Conservation (phyloP, 495 filamentous ascomycete genomes). For the Glonium stellatum region DNA sequence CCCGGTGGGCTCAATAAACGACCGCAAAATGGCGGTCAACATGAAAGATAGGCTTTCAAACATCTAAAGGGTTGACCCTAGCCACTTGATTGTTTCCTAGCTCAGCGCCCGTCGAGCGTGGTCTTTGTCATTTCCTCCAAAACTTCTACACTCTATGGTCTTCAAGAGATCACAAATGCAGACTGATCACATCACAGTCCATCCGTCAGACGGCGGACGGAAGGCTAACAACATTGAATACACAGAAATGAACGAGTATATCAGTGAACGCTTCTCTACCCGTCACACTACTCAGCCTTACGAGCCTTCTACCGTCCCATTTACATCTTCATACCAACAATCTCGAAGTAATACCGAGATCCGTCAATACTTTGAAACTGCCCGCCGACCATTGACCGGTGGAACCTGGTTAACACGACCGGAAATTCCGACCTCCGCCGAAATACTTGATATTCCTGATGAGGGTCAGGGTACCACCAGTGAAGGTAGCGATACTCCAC, state of each 20-base stretch:
- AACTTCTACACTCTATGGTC: neutral
- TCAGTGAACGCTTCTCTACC: slow-evolving; percentile 18
- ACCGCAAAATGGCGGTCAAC: too few relatives aligned
- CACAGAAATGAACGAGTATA: slow-evolving; percentile 18
- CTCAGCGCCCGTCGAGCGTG: too few relatives aligned
- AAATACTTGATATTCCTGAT: slow-evolving; percentile 28
- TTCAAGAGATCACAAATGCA: neutral
- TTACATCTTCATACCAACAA: neutral
- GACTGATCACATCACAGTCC: too few relatives aligned
- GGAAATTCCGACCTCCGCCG: slow-evolving; percentile 29
- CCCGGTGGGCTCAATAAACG: too few relatives aligned
- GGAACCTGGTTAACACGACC: slow-evolving; percentile 30
- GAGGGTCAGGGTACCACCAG: neutral
- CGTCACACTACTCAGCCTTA: neutral
- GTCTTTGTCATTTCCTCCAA: too few relatives aligned
- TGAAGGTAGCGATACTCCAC: too few relatives aligned
- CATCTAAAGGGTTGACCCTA: too few relatives aligned
- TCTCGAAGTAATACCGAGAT: slow-evolving; percentile 18
- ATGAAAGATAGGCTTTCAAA: too few relatives aligned
- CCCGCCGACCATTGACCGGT: slow-evolving; percentile 12
- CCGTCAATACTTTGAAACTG: slow-evolving; percentile 28
- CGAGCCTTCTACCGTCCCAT: neutral
- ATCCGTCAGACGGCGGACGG: too few relatives aligned
- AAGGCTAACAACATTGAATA: neutral
- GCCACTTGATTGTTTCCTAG: too few relatives aligned